Base-by-base conservation (phyloP, 768 basidiomycete species). In the Leucogyrophana mollusca region DNA sequence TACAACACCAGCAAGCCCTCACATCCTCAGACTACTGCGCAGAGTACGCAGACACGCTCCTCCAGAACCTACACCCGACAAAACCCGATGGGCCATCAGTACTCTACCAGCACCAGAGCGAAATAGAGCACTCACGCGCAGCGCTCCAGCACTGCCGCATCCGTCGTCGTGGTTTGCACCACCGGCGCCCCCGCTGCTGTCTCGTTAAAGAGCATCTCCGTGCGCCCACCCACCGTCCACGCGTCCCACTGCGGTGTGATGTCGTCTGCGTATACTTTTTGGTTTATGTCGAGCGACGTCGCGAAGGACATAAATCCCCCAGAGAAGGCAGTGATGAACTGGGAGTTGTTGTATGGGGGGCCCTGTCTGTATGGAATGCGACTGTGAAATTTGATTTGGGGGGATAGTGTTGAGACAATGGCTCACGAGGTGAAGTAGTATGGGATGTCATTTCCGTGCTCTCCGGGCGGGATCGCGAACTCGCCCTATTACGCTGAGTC, bases 131-230 rank as follows among this genome's bases (percentile, higher is more conserved):
- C 65, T 56, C 34, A 64, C 68, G 34, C 47, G 58, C 68, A 78
- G 34, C 76, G 65, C 20, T 67, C 51, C 27, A 70, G 44, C n/a
- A 77, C 40, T 0, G 51, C 57, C 6, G 17, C 27, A 3, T 66
- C 54, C 3, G 75, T 72, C 40, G 35, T 50, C 9, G 62, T 46
- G 14, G 56, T 18, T 25, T 62, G 38, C 3, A 78, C 59, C 27
- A 65, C 57, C 2, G 73, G 60, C 18, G 36, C 46, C n/a, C 58
- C 61, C 9, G 51, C 46, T 14, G 40, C 46, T 10, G 52, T 57
- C 46, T 56, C 45, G 47, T 76, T 78, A 54, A 78, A 80, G 6
- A 76, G 44, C 72, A 80, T 77, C 57, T 78, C 77, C 2, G 53
- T 55, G n/a, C n/a, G n/a, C 0, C 42, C 48, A 2, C 51, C 53